Conservation (phyloP, 202 grass and related monocot species). For the Zizania palustris region DNA sequence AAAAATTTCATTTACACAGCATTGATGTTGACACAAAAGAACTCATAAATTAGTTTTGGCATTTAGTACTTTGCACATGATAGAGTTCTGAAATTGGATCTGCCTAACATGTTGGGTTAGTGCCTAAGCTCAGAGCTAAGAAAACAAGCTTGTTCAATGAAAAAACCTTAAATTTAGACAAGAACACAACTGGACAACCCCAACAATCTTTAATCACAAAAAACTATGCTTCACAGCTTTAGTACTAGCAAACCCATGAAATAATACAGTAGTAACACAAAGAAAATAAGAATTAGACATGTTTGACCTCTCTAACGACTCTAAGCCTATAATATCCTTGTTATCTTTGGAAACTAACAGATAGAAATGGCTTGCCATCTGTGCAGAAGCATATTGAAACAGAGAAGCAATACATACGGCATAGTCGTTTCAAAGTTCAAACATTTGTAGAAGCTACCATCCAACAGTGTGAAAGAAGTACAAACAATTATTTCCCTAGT, state of each 20-base stretch:
- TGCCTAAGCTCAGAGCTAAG: not conserved
- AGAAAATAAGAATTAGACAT: constrained; percentile 11
- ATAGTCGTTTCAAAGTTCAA: not conserved
- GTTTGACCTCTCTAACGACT: not conserved
- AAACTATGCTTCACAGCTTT: constrained; percentile 1
- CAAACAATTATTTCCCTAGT: not conserved
- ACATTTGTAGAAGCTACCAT: not conserved
- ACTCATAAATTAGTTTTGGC: not conserved
- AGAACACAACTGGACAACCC: not conserved
- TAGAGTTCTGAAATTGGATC: not conserved
- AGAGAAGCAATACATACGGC: not conserved
- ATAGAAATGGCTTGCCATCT: not conserved
- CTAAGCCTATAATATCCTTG: not conserved
- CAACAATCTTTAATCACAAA: not conserved
- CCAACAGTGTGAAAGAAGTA: not conserved
- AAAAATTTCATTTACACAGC: constrained; percentile 3
- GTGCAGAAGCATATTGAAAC: too few species aligned
- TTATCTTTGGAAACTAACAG: constrained; percentile 1
- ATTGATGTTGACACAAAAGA: constrained; percentile 12
- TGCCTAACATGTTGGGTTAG: not conserved
- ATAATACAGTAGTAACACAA: not conserved
- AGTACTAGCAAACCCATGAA: constrained; percentile 4
- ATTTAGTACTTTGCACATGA: not conserved
- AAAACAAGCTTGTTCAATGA: not conserved
- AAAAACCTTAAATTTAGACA: not conserved